Evolutionary conservation across 73 alveolate species (phyloP).

Genomic region (Paramecium sexaurelia): DNA sequence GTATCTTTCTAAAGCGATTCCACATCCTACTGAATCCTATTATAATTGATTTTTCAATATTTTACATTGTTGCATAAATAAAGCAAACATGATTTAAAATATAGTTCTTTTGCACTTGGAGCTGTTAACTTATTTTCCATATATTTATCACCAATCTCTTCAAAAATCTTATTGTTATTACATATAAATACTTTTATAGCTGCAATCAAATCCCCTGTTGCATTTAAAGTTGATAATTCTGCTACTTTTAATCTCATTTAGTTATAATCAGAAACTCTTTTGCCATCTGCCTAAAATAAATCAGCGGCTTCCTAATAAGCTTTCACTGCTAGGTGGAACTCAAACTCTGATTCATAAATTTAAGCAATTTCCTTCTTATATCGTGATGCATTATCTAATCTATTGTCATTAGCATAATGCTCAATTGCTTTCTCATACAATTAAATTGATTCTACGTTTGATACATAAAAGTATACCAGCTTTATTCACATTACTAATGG

Average conservation of each 20-base stretch:
- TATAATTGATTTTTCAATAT: neutral
- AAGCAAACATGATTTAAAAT: slow-evolving; percentile 30
- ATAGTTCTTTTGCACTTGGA: slow-evolving; percentile 48
- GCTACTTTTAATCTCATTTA: slow-evolving; percentile 59
- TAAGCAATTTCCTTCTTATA: slow-evolving; percentile 55
- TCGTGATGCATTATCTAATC: slow-evolving; percentile 52
- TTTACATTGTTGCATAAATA: slow-evolving; percentile 34
- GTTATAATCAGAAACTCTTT: slow-evolving; percentile 38
- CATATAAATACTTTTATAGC: neutral
- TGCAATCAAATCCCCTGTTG: neutral
- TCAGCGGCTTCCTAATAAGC: slow-evolving; percentile 53
- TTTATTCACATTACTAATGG: slow-evolving; percentile 28
- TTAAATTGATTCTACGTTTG: neutral
- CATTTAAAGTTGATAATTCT: slow-evolving; percentile 44
- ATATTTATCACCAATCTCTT: slow-evolving; percentile 53
- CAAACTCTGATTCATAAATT: slow-evolving; percentile 39
- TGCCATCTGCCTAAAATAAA: slow-evolving; percentile 44
- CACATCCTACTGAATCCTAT: slow-evolving; percentile 55
- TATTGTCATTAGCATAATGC: slow-evolving; percentile 33
- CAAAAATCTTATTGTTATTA: neutral
- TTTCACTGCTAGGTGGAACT: slow-evolving; percentile 10
- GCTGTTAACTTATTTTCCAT: slow-evolving; percentile 61
- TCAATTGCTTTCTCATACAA: slow-evolving; percentile 44
- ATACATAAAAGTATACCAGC: slow-evolving; percentile 10
- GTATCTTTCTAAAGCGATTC: slow-evolving; percentile 33